Evolutionary conservation across 192 early-diverging fungal genomes (phyloP).

Genomic region (Coemansia pectinata): DNA sequence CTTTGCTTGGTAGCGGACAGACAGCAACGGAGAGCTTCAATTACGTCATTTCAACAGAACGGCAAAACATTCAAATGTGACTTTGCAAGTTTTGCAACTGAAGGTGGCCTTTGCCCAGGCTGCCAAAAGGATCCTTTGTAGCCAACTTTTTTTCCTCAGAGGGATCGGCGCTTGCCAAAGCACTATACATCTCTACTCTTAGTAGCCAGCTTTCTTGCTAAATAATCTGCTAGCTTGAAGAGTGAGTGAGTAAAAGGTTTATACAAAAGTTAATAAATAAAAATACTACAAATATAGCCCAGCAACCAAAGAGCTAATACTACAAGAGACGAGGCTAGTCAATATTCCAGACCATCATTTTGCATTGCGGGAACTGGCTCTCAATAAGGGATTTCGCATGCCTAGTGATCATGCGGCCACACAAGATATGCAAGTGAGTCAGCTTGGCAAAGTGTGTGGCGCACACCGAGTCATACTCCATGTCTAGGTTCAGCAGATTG

Average conservation of each 20-base stretch:
- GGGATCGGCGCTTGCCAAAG: neutral
- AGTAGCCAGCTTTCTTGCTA: neutral
- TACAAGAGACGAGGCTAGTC: slow-evolving; percentile 12
- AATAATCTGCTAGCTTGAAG: neutral
- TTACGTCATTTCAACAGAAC: no score
- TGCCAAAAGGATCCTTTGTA: neutral
- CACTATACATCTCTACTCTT: neutral
- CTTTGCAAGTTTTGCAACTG: no score
- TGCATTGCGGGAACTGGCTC: slow-evolving; percentile 53
- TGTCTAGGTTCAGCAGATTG: slow-evolving; percentile 53
- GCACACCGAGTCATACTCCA: slow-evolving; percentile 54
- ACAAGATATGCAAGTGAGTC: slow-evolving; percentile 40
- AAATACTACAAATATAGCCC: neutral
- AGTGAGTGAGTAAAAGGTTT: neutral
- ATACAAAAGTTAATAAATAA: neutral
- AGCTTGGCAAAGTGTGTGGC: slow-evolving; percentile 49
- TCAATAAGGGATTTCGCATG: slow-evolving; percentile 54
- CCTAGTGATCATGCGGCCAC: slow-evolving; percentile 49
- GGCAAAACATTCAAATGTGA: no score
- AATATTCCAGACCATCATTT: slow-evolving; percentile 56
- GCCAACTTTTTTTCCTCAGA: neutral
- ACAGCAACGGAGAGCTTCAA: no score
- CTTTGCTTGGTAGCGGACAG: no score
- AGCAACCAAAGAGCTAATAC: neutral
- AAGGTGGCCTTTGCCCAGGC: neutral